Evolutionary conservation across 768 basidiomycete species (phyloP).

Genomic region (Tulasnella sp.): DNA sequence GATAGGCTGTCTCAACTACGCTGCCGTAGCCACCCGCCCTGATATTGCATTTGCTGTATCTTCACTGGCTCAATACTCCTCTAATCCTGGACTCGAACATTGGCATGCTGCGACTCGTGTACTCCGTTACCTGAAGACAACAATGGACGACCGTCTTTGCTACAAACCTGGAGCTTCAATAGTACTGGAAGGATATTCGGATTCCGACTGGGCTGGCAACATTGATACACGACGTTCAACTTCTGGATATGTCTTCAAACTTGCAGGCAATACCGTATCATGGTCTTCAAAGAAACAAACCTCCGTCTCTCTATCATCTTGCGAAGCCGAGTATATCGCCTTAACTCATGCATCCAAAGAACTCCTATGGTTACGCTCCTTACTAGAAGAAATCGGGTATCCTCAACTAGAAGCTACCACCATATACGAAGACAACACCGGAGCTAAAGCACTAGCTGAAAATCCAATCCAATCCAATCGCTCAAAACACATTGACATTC

Average conservation of each 20-base stretch:
- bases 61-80: slow-evolving; percentile 13
- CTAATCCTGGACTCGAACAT: slow-evolving; percentile 19
- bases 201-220: slow-evolving; percentile 25
- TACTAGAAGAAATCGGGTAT: slow-evolving; percentile 19
- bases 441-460: background rate
- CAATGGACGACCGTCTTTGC: background rate
- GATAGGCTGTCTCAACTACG: slow-evolving; percentile 16
- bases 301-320: slow-evolving; percentile 28
- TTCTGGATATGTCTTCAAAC: slow-evolving; percentile 29
- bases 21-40: slow-evolving; percentile 21
- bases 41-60: slow-evolving; percentile 22
- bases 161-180: slow-evolving; percentile 3
- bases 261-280: slow-evolving; percentile 27
- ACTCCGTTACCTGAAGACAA: slow-evolving; percentile 10
- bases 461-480: slow-evolving; percentile 11
- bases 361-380: slow-evolving; percentile 19
- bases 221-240: slow-evolving; percentile 25
- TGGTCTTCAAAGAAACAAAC: slow-evolving; percentile 32
- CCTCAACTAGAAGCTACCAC: slow-evolving; percentile 12
- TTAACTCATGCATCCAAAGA: slow-evolving; percentile 19
- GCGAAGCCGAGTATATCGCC: slow-evolving; percentile 25
- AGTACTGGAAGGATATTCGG: slow-evolving; percentile 18
- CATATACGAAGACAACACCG: slow-evolving; percentile 10
- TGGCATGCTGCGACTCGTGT: slow-evolving; percentile 27
- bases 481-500: slow-evolving; percentile 5